phyloP scores from a whole-genome alignment of 2,329 filamentous ascomycete species.

The Aspergillus fructus region DNA sequence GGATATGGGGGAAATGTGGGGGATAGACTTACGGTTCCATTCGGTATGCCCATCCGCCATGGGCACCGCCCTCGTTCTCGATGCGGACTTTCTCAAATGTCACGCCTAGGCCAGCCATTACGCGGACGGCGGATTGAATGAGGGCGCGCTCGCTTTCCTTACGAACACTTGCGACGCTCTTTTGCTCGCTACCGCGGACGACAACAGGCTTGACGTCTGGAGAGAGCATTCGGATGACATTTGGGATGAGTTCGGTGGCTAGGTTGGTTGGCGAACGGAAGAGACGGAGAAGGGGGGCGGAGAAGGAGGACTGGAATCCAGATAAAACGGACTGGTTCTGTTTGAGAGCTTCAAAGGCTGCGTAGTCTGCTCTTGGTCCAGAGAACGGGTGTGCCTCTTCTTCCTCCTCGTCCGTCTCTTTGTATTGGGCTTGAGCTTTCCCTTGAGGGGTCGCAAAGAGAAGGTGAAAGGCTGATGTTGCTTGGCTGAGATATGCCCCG shows the following conservation, averaged over 20 bases:
- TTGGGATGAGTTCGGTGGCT: constrained; percentile 79
- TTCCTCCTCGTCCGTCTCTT: constrained; percentile 44
- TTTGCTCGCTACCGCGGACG: constrained; percentile 66
- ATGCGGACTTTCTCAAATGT: constrained; percentile 77
- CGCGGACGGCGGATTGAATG: constrained; percentile 74
- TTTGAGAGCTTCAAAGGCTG: constrained; percentile 77
- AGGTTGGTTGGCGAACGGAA: constrained; percentile 79
- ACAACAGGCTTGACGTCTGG: constrained; percentile 91
- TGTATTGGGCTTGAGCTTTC: constrained; percentile 36
- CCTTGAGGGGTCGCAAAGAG: constrained; percentile 76
- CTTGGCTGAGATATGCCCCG: constrained; percentile 79
- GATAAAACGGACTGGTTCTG: constrained; percentile 73
- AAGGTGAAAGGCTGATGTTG: constrained; percentile 84
- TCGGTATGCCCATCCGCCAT: constrained; percentile 77
- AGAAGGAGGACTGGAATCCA: constrained; percentile 69
- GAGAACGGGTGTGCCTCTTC: constrained; percentile 69
- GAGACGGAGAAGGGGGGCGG: constrained; percentile 68
- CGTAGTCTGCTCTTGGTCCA: constrained; percentile 77
- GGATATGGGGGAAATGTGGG: background rate
- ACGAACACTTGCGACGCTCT: constrained; percentile 76
- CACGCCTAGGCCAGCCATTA: constrained; percentile 80
- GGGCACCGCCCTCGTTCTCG: constrained; percentile 63
- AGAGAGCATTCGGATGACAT: constrained; percentile 76
- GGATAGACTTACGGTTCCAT: constrained; percentile 80
- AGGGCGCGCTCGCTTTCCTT: constrained; percentile 81